Evolutionary conservation across 73 alveolate genomes (phyloP).

Genomic region (Effrenium voratum): DNA sequence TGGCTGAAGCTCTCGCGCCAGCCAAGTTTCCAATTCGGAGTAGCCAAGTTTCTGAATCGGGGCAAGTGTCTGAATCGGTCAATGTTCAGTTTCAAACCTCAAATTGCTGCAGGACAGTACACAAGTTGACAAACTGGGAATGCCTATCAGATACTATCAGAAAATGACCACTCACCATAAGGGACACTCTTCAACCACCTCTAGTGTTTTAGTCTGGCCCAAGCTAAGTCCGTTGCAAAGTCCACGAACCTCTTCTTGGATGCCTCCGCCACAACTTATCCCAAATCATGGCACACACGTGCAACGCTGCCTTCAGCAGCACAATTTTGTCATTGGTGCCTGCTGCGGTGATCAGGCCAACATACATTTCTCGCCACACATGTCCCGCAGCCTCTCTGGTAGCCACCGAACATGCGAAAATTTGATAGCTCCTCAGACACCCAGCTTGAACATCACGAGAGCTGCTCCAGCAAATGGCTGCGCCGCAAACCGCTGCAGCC

Average conservation of each 20-base stretch:
- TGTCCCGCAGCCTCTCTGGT: slow-evolving; percentile 50
- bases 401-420: slow-evolving; percentile 81
- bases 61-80: too few relatives aligned
- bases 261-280: slow-evolving; percentile 15
- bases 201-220: too few relatives aligned
- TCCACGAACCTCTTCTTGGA: slow-evolving; percentile 84
- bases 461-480: not conserved
- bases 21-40: too few relatives aligned
- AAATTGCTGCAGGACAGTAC: too few relatives aligned
- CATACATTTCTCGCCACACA: not conserved
- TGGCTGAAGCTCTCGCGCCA: too few relatives aligned
- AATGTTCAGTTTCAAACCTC: too few relatives aligned
- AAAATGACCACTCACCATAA: too few relatives aligned
- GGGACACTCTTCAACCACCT: too few relatives aligned
- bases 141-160: too few relatives aligned
- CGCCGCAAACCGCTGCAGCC: not conserved
- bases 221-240: slow-evolving; percentile 22
- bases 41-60: too few relatives aligned
- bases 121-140: too few relatives aligned
- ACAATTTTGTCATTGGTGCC: slow-evolving; percentile 83
- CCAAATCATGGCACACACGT: not conserved
- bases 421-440: slow-evolving; percentile 43
- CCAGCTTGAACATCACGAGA: not conserved
- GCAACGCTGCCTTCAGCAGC: slow-evolving; percentile 51
- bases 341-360: not conserved